These are phyloP conservation scores for Penicillium salamii DNA, from an alignment of 495 filamentous ascomycete genomes.

Conservation along the genomic window DNA sequence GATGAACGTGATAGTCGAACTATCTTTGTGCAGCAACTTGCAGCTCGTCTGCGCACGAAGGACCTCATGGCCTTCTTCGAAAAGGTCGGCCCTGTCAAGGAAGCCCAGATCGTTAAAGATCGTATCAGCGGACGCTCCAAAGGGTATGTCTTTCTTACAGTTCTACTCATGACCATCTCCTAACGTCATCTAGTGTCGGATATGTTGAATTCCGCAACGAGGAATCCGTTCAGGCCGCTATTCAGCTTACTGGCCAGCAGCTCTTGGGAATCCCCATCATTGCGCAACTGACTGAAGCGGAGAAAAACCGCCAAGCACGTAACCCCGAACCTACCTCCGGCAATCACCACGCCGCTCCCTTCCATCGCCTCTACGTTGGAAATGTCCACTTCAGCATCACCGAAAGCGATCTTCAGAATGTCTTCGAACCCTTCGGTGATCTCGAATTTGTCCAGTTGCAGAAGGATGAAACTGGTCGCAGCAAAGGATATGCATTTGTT, in stretches of 20 bases:
- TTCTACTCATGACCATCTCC: conserved; percentile 6
- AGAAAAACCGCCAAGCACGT: conserved; percentile 97
- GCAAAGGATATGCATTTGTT: conserved; percentile 96
- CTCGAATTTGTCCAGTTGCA: conserved; percentile 96
- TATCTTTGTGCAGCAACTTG: conserved; percentile 97
- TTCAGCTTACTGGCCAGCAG: conserved; percentile 98
- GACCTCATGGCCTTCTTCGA: conserved; percentile 96
- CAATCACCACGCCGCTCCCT: conserved; percentile 76
- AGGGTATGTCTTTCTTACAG: conserved; percentile 61
- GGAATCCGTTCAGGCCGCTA: conserved; percentile 87
- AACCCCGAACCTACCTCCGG: conserved; percentile 67
- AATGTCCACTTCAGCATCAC: conserved; percentile 99
- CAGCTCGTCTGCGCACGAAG: conserved; percentile 84
- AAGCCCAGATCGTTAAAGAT: conserved; percentile 99
- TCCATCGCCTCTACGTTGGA: conserved; percentile 98
- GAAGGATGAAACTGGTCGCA: conserved; percentile 87
- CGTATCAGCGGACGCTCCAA: conserved; percentile 94
- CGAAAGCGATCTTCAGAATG: conserved; percentile 90
- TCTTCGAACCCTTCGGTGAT: conserved; percentile 98
- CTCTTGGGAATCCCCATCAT: conserved; percentile 99
- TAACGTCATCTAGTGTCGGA: conserved; percentile 66
- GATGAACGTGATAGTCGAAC: conserved; percentile 96
- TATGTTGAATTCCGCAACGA: conserved; percentile 99
- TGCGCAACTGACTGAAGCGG: conserved; percentile 95
- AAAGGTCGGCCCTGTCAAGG: conserved; percentile 92